phyloP scores from a whole-genome alignment of 2,329 filamentous ascomycete genomes.

The Penicillium sp. region DNA sequence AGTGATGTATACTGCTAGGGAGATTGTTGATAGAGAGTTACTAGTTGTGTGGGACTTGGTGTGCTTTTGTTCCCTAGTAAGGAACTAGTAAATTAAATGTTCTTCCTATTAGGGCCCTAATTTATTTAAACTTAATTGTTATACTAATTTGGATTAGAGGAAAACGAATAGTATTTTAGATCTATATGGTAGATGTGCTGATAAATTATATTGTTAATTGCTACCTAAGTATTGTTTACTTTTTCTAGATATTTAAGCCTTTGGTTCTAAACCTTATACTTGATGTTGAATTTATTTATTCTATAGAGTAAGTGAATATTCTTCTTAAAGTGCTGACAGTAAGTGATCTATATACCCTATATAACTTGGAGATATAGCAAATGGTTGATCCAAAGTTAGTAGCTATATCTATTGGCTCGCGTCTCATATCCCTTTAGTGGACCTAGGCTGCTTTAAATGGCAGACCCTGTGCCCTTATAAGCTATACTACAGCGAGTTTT shows the following conservation, averaged over 20 bases:
- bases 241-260: slow-evolving; percentile 9
- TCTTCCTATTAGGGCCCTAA: slow-evolving; percentile 3
- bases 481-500: no score
- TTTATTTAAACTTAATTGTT: background rate
- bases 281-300: no score
- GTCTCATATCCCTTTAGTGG: no score
- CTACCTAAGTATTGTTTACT: slow-evolving; percentile 3
- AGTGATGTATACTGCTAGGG: slow-evolving; percentile 9
- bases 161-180: slow-evolving; percentile 8
- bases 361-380: no score
- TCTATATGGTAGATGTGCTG: slow-evolving; percentile 11
- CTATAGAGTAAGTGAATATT: no score
- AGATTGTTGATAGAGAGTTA: slow-evolving; percentile 12
- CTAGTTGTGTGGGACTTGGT: slow-evolving; percentile 10
- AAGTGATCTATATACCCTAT: no score
- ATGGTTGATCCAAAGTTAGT: no score
- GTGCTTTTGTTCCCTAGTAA: slow-evolving; percentile 8
- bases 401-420: no score
- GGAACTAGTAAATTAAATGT: slow-evolving; percentile 7
- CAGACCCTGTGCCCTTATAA: no score
- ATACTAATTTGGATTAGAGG: slow-evolving; percentile 11
- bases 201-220: slow-evolving; percentile 10
- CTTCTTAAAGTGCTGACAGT: no score
- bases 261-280: slow-evolving; percentile 8
- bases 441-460: no score